Evolutionary conservation across 208 protist genomes (phyloP), one percentile per base, ranked within the genome.

Genomic region (Trypanosoma lewisi): DNA sequence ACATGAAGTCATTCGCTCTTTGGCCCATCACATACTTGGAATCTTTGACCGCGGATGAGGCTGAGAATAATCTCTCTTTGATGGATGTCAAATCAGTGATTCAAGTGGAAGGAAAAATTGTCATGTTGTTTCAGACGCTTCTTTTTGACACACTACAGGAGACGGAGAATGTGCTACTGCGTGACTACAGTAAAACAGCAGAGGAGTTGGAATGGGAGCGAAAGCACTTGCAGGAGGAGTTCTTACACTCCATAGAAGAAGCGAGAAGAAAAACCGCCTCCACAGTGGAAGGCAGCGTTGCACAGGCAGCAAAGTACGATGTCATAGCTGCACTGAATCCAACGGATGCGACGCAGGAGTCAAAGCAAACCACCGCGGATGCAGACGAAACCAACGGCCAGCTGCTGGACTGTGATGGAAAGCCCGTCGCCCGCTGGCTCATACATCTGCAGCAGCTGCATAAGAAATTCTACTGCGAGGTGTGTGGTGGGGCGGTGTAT

Each of bases 401-500:
- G 60, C 47, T 93, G 14, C 28, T 95, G 5, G 86, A 83, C 39
- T 78, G 88, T n/a, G 88, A 93, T 58, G 87, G 81, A 6, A 73
- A 87, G 47, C 86, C 89, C 0, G 80, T 95, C 25, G 73, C 89
- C 6, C 79, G 77, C n/a, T 95, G 86, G 85, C 73, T 93, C 1
- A 75, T 89, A 27, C 65, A 87, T 50, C 73, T 93, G 34, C 83
- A 93, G 65, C 86, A 93, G 70, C 78, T 95, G 11, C 77, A 91
- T 41, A 95, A 93, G 65, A 70, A 71, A 2, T 95, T 83, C 50
- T 61, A 76, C 44, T 95, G 89, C 41, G 89, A 93, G 36, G 83
- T 95, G 5, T 95, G 89, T 64, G 89, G 89, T 48, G 86, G 86
- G n/a, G 89, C 83, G 9, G 74, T 95, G 4, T 95, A 92, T 72